Evolutionary conservation across 768 basidiomycete species (phyloP), one percentile per base, ranked within the genome.

Genomic region (Hydnum rufescens): DNA sequence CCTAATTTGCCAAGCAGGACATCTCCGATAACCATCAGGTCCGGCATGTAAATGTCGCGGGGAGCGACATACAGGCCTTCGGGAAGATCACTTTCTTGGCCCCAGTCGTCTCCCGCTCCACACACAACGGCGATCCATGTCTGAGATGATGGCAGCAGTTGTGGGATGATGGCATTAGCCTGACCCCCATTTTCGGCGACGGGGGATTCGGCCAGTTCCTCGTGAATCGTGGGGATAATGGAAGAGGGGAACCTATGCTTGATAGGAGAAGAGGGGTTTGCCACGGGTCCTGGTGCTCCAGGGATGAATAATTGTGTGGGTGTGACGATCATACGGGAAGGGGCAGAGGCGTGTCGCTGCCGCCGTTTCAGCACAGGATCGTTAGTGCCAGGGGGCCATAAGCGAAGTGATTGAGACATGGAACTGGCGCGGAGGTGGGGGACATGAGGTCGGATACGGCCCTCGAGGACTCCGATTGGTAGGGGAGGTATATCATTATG

Each of bases 1-100:
- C 83, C 83, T 60, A 87, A 65, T 63, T 86, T 87, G 34, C 84
- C 84, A 32, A 87, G 69, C 13, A 86, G 67, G 19, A 82, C 81
- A 59, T 87, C 82, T 3, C 72, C 77, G 4, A 76, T 70, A 1
- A 80, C 80, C 26, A 76, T 82, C 56, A 87, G 62, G 63, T 87
- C 81, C 18, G 84, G 84, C 77, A 87, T 84, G 63, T 85, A 84
- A 32, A 85, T 75, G 58, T 82, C 76, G 62, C 69, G 71, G 31
- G 82, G 82, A 2, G 82, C 82, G 36, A 84, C 74, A 58, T 73
- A 87, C 64, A 87, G 84, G 18, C 71, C 70, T 6, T 77, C 74
- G 0, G 83, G 83, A 13, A 85, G 62, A 53, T 61, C 60, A 39
- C 65, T 67, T 16, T 59, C 60, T 49, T 65, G 65, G 22, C 62